Evolutionary conservation across 768 basidiomycete species (phyloP), one percentile per base, ranked within the genome.

Genomic region (Dacryopinax spathularia): DNA sequence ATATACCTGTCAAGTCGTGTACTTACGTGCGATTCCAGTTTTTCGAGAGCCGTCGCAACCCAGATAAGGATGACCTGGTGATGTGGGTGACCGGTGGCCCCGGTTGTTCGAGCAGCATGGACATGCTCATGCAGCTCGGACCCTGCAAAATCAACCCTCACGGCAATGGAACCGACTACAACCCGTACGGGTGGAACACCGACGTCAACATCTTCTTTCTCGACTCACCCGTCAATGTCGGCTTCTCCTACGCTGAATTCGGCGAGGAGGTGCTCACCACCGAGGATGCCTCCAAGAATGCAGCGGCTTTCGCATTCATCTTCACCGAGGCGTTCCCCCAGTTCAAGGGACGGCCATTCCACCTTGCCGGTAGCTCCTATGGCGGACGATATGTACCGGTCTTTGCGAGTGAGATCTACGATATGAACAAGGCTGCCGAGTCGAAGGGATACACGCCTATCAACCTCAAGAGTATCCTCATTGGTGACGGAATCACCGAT

Each of bases 321-420:
- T 88, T 88, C 73, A 88, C 88, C 59, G 85, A 88, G 67, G 79
- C 84, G 64, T 90, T 90, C 70, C 77, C 73, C 63, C 76, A 84
- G 68, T 88, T 88, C 76, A 83, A 86, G 67, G 86, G 85, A 1
- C 75, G 86, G 2, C 70, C 76, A 1, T 84, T 86, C 72, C 84
- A 86, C 65, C 79, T 86, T 76, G 76, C 82, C 1, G 84, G 78
- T 15, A 79, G 83, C 72, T 82, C 81, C 2, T 82, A 83, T 37
- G 82, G 76, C 13, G 83, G 48, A 29, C 12, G 48, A 29, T 56
- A 56, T 29, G 48, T 56, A 29, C 48, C 48, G 13, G 68, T 77
- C 1, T 91, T 91, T 66, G 89, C 88, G 0, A 80, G 86, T 16
- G 84, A 85, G 33, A 83, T 91, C 12, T 81, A 84, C 60, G 89